phyloP scores from a whole-genome alignment of 2,329 filamentous ascomycete genomes.

The Colletotrichum melonis region DNA sequence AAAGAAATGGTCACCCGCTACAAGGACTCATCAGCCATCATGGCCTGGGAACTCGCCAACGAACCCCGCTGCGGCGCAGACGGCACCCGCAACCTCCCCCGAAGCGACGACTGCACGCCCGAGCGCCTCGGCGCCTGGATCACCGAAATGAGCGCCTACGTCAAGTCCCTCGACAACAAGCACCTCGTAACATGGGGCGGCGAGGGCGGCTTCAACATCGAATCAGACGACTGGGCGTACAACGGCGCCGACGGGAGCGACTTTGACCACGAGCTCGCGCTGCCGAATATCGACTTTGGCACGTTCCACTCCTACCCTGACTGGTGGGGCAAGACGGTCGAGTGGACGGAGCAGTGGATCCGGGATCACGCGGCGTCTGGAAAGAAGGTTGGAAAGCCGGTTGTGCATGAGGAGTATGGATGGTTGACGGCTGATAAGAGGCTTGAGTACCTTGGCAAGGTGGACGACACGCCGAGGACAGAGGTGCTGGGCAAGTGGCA shows the following conservation, averaged over 20 bases:
- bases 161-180: conserved; percentile 62
- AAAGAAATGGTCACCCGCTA: conserved; percentile 69
- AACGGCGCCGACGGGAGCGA: conserved; percentile 63
- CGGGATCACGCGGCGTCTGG: conserved; percentile 61
- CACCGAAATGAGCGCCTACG: conserved; percentile 64
- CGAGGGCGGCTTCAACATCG: conserved; percentile 67
- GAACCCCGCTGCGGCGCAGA: conserved; percentile 65
- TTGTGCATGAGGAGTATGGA: conserved; percentile 67
- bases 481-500: conserved; percentile 63
- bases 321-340: conserved; percentile 63
- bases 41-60: conserved; percentile 77
- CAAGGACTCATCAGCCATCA: conserved; percentile 66
- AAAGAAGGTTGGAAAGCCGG: conserved; percentile 58
- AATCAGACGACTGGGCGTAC: conserved; percentile 56
- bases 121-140: conserved; percentile 60
- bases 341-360: conserved; percentile 66
- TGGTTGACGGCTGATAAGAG: conserved; percentile 63
- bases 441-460: conserved; percentile 55
- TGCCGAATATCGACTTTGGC: conserved; percentile 64
- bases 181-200: conserved; percentile 67
- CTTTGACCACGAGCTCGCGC: conserved; percentile 60
- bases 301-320: conserved; percentile 68
- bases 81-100: conserved; percentile 56
- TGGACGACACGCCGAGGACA: conserved; percentile 54
- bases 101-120: conserved; percentile 52